These are phyloP conservation scores for Apiospora aurea DNA, from an alignment of 2,329 filamentous ascomycete genomes.

Conservation along the genomic window DNA sequence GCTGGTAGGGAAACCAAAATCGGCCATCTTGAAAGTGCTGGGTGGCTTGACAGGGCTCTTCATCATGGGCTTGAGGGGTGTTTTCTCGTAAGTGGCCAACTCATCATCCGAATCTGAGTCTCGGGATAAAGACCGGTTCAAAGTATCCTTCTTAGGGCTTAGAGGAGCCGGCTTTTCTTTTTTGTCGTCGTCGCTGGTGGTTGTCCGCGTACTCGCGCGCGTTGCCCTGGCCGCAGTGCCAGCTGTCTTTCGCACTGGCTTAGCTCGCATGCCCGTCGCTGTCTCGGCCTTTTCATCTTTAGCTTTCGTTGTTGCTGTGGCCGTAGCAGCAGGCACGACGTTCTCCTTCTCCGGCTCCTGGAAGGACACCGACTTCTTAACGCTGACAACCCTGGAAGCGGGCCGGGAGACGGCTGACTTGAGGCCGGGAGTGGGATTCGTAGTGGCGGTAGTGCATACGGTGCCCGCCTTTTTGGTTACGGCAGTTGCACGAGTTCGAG, in stretches of 20 bases:
- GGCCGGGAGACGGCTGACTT: conserved; percentile 50
- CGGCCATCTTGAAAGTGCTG: conserved; percentile 44
- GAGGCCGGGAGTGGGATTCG: conserved; percentile 43
- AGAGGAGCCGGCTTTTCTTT: conserved; percentile 57
- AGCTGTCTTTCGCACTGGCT: conserved; percentile 55
- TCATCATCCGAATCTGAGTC: conserved; percentile 66
- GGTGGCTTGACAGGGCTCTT: conserved; percentile 63
- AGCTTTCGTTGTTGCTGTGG: conserved; percentile 37
- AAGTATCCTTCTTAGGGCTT: conserved; percentile 70
- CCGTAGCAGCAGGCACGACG: conserved; percentile 49
- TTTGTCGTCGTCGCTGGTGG: conserved; percentile 38
- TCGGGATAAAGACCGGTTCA: conserved; percentile 54
- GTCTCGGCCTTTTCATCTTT: conserved; percentile 43
- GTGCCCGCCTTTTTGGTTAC: conserved; percentile 49
- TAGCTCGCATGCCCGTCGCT: conserved; percentile 49
- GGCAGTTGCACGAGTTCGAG: conserved; percentile 44
- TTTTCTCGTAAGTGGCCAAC: conserved; percentile 59
- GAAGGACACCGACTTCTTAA: conserved; percentile 69
- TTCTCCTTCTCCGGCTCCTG: conserved; percentile 72
- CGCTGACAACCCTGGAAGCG: conserved; percentile 33
- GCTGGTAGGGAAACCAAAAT: conserved; percentile 36
- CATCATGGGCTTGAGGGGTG: conserved; percentile 58
- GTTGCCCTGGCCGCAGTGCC: conserved; percentile 45
- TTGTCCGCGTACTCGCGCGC: conserved; percentile 44
- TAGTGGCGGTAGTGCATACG: conserved; percentile 43